These are phyloP conservation scores for Sanguinoderma infundibulare DNA, from an alignment of 1,284 basidiomycete genomes.

Conservation along the genomic window DNA sequence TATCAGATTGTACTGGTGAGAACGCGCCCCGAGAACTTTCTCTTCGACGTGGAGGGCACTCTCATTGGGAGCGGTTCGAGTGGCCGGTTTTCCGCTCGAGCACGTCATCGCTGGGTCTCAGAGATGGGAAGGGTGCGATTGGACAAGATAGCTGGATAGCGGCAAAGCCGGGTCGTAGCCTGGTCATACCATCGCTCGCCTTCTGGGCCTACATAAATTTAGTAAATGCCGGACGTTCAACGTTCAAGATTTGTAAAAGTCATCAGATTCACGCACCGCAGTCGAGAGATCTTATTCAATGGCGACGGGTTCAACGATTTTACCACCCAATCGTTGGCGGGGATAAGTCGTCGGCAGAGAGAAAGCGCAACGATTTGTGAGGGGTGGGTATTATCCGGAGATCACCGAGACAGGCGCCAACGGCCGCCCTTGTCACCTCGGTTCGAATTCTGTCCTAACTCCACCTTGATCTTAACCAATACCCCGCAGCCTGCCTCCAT, in stretches of 20 bases:
- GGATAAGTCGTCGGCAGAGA: too few species aligned
- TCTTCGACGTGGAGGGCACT: background rate
- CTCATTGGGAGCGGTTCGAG: background rate
- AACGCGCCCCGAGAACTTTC: background rate
- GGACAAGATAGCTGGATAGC: too few species aligned
- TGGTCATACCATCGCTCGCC: too few species aligned
- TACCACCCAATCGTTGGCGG: too few species aligned
- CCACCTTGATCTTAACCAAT: background rate
- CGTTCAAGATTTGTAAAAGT: background rate
- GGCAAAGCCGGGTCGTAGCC: too few species aligned
- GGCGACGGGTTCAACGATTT: too few species aligned
- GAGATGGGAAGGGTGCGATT: background rate
- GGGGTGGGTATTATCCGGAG: too few species aligned
- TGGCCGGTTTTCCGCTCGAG: background rate
- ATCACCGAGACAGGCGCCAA: background rate
- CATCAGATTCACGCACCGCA: background rate
- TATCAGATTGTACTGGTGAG: background rate
- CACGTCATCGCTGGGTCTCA: background rate
- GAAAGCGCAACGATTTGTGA: too few species aligned
- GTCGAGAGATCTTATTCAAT: too few species aligned
- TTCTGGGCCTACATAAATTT: too few species aligned
- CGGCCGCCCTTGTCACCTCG: background rate
- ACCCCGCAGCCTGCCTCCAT: background rate
- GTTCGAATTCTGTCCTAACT: too few species aligned
- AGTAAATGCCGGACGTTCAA: too few species aligned